Evolutionary conservation across 768 basidiomycete species (phyloP).

Genomic region (Rossbeevera mucosa): DNA sequence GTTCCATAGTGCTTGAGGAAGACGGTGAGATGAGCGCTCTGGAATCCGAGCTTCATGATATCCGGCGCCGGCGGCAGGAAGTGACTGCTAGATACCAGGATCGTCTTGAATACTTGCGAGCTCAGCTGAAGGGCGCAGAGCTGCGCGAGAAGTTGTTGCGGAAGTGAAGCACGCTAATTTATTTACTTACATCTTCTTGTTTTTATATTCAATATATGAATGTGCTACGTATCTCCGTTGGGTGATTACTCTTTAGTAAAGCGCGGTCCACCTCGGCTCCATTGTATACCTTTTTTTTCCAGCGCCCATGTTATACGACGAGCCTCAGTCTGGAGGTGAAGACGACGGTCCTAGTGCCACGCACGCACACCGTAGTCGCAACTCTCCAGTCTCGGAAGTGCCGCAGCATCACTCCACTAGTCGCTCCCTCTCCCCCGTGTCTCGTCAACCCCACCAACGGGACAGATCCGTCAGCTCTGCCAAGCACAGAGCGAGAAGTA

Average conservation of each 20-base stretch:
- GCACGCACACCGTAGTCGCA: conserved; percentile 47
- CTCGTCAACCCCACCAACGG: conserved; percentile 41
- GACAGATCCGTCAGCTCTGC: conserved; percentile 52
- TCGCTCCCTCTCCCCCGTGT: conserved; percentile 42
- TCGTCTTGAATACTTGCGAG: conserved; percentile 74
- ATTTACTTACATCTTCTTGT: conserved; percentile 8
- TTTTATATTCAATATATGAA: too few species aligned
- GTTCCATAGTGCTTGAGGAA: conserved; percentile 27
- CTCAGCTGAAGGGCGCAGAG: conserved; percentile 79
- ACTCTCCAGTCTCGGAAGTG: conserved; percentile 51
- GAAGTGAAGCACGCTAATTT: conserved; percentile 35
- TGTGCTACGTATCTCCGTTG: too few species aligned
- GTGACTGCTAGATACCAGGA: conserved; percentile 69
- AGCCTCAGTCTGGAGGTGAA: conserved; percentile 15
- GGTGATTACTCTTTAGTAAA: too few species aligned
- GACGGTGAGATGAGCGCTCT: conserved; percentile 35
- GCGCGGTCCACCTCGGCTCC: neutral
- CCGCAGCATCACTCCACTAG: conserved; percentile 54
- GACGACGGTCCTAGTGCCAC: conserved; percentile 36
- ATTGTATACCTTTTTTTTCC: neutral
- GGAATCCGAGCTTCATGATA: conserved; percentile 63
- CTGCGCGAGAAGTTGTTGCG: conserved; percentile 76
- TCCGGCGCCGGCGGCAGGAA: conserved; percentile 64
- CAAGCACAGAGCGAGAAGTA: conserved; percentile 50
- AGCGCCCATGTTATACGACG: conserved; percentile 12